Percentiles rank a stretch among this genome's conserved stretches.
These are phyloP conservation scores for Novymonas esmeraldas DNA, from an alignment of 208 protist species.

Conservation along the genomic window DNA sequence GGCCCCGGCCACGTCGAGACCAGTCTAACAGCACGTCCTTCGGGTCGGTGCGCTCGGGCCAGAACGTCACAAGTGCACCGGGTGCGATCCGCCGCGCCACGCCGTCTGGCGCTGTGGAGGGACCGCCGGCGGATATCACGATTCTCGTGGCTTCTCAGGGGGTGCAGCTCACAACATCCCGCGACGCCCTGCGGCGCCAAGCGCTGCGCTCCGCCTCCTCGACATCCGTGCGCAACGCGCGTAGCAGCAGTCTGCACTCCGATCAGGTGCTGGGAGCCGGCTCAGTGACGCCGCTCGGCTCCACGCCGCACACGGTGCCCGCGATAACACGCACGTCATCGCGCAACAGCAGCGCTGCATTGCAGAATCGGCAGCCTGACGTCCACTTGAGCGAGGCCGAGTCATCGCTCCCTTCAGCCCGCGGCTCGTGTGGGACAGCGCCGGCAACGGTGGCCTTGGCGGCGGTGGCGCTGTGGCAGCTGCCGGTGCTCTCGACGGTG, in stretches of 20 bases:
- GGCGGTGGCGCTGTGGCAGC: slow-evolving; percentile 5
- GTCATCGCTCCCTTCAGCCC: background rate
- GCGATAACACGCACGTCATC: background rate
- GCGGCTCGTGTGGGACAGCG: too few species aligned
- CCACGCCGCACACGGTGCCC: background rate
- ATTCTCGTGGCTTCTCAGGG: slow-evolving; percentile 15
- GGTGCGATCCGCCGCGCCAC: too few species aligned
- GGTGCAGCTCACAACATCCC: slow-evolving; percentile 21
- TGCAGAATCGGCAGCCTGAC: background rate
- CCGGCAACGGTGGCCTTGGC: too few species aligned
- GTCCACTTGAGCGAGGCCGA: background rate
- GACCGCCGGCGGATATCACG: slow-evolving; percentile 5
- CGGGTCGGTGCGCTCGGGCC: background rate
- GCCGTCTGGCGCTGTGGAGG: background rate
- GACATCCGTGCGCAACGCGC: background rate
- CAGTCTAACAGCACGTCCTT: background rate
- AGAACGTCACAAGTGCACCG: background rate
- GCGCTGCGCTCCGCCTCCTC: background rate
- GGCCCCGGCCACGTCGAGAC: background rate
- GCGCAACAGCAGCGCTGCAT: background rate
- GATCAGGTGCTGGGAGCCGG: background rate
- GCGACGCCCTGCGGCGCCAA: slow-evolving; percentile 11
- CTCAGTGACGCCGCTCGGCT: too few species aligned
- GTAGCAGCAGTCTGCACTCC: background rate
- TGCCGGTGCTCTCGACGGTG: slow-evolving; percentile 1